phyloP scores from a whole-genome alignment of 176 grass and related monocot species.

The Oryza punctata region DNA sequence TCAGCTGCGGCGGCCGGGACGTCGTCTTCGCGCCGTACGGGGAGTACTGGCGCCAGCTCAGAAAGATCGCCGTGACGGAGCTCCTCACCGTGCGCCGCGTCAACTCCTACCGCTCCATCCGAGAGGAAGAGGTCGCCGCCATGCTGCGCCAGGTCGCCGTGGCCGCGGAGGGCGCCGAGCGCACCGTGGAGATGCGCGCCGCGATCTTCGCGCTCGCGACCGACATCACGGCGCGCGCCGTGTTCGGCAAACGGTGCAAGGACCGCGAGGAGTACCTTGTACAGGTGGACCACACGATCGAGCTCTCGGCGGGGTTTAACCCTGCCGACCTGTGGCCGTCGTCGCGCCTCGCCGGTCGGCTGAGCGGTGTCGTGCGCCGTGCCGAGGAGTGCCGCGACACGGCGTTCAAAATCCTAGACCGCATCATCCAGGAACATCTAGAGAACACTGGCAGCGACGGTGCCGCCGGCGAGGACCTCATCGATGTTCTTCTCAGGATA shows the following conservation, averaged over 20 bases:
- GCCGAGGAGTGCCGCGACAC: neutral
- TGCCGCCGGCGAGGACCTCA: conserved; percentile 26
- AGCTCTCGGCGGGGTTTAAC: conserved; percentile 23
- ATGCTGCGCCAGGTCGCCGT: neutral
- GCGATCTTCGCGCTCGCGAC: conserved; percentile 11
- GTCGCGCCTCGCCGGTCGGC: conserved; percentile 10
- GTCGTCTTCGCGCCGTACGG: conserved; percentile 45
- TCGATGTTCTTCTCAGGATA: conserved; percentile 45
- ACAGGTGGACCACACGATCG: neutral
- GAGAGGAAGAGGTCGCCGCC: conserved; percentile 40
- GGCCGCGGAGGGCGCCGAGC: neutral
- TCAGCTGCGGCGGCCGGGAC: conserved; percentile 35
- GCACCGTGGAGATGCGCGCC: conserved; percentile 35
- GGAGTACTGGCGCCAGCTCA: conserved; percentile 44
- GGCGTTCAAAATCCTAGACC: neutral
- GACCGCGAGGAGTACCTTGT: conserved; percentile 22
- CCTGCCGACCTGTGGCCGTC: conserved; percentile 46
- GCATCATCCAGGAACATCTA: conserved; percentile 23
- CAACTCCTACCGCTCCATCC: conserved; percentile 31
- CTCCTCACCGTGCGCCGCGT: conserved; percentile 43
- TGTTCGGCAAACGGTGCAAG: conserved; percentile 37
- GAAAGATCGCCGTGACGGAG: conserved; percentile 42
- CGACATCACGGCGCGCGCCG: conserved; percentile 21
- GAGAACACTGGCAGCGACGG: neutral
- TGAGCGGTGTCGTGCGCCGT: conserved; percentile 22